These are phyloP conservation scores for Neurospora tetraspora DNA, from an alignment of 495 filamentous ascomycete genomes.

Conservation along the genomic window DNA sequence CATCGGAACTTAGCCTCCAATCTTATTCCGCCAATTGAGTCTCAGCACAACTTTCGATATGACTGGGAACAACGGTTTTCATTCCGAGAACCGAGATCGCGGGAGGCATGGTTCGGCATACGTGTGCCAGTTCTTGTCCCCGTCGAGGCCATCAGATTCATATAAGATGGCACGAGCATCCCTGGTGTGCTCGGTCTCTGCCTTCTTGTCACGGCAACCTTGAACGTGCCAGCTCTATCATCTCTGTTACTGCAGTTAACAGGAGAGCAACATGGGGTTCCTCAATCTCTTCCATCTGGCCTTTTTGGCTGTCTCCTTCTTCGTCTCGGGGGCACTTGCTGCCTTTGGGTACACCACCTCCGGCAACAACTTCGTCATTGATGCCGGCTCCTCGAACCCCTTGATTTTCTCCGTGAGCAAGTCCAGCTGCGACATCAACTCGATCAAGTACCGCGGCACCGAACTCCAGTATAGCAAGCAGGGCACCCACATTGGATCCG, in stretches of 20 bases:
- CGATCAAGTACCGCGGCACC: slow-evolving; percentile 46
- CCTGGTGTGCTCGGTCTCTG: background rate
- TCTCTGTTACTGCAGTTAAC: background rate
- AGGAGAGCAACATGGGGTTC: slow-evolving; percentile 12
- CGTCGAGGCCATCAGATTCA: background rate
- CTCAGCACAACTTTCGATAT: background rate
- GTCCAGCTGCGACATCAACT: slow-evolving; percentile 52
- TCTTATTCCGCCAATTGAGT: slow-evolving; percentile 19
- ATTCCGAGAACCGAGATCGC: slow-evolving; percentile 6
- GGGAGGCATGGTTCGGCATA: background rate
- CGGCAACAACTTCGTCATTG: slow-evolving; percentile 39
- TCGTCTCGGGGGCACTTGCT: slow-evolving; percentile 24
- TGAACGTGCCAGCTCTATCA: background rate
- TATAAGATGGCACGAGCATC: background rate
- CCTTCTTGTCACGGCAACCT: background rate
- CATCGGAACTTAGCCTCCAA: background rate
- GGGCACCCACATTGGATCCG: slow-evolving; percentile 50
- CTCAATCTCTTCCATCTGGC: slow-evolving; percentile 10
- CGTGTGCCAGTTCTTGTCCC: background rate
- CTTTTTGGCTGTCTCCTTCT: slow-evolving; percentile 19
- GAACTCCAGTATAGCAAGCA: slow-evolving; percentile 46
- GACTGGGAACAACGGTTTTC: slow-evolving; percentile 4
- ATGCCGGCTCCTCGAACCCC: slow-evolving; percentile 43
- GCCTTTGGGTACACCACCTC: slow-evolving; percentile 35
- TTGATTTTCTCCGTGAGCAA: slow-evolving; percentile 48